Evolutionary conservation across 2,329 filamentous ascomycete genomes (phyloP), one percentile per base, ranked within the genome.

Genomic region (Xylariaceae sp.): DNA sequence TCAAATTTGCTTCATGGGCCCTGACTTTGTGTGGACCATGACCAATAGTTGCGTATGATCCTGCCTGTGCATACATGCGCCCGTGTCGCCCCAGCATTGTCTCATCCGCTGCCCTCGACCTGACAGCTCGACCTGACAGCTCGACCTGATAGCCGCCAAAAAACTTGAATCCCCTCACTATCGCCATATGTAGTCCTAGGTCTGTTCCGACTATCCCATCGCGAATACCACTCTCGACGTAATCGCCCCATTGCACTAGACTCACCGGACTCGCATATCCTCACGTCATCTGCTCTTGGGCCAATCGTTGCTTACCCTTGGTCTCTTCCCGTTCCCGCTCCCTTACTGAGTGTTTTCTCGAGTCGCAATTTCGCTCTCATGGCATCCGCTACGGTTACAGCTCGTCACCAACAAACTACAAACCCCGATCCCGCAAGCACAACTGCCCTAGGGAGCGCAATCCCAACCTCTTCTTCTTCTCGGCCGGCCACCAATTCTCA

Each of bases 321-420:
- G 26, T 27, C 39, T 48, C 32, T 35, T 41, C 4, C 6, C 4
- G 19, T 19, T 19, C 19, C 19, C 19, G 19, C 29, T 29, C 45
- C 51, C 41, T 26, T 47, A 46, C 32, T 55, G 29, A 47, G 42
- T 47, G n/a, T 46, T 43, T 42, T 40, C 19, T 34, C n/a, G 43
- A 37, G n/a, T 39, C 7, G 37, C 9, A 43, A 45, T 29, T 34
- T 4, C 29, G 6, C 37, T 29, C 67, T 67, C 56, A 73, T 74
- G 72, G 70, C 72, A 63, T 72, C 71, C 58, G 67, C 70, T 37
- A 69, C 67, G 37, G 60, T 72, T 55, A 69, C 69, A 48, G 67
- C 68, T 47, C 61, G 60, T 58, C 63, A 60, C 51, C 62, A 60
- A 50, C 58, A 54, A 29, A 30, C 56, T 40, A 50, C 55, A 6